Evolutionary conservation across 164 flowering plant genomes (phyloP), one percentile per base, ranked within the genome.

Genomic region (Paratinospora sagittata): DNA sequence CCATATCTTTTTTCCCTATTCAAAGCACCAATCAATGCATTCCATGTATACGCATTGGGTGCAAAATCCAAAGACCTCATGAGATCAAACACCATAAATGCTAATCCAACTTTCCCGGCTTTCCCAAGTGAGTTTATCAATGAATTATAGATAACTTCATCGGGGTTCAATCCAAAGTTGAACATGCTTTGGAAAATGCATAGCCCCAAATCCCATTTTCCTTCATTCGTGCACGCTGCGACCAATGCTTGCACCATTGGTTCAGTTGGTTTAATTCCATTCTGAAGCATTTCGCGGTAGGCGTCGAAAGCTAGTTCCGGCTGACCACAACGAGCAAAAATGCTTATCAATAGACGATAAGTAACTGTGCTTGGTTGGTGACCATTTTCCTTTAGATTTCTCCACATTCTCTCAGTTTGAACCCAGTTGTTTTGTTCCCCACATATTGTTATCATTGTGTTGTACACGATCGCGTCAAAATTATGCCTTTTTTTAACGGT

Each of bases 21-120:
- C 62, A 92, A 74, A 39, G 96, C 91, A 80, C 81, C 70, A 70
- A 92, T 84, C 77, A 95, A 72, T 55, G 94, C 90, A 74, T 87
- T 86, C 94, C 93, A 89, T 63, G 99, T 92, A 76, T 88, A 92
- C 26, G 75, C 69, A 81, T 92, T 97, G 17, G 93, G 88, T 41
- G 55, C 68, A 77, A 83, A 82, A 43, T 89, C 91, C 61, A 87
- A 76, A 43, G 80, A 76, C 74, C 79, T 86, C 85, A 87, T 79
- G 19, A 77, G 70, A 69, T 76, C 64, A 65, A 85, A 90, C 36
- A 90, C 81, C 74, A 68, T 76, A 68, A 89, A 84, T 34, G 94
- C 93, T 69, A 79, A 70, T 60, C 83, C 70, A n/a, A 84, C 85
- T 66, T 90, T 70, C 6, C 91, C 89, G 34, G 86, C 85, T 83